These are phyloP conservation scores for Artomyces pyxidatus DNA, from an alignment of 768 basidiomycete species.

Conservation along the genomic window DNA sequence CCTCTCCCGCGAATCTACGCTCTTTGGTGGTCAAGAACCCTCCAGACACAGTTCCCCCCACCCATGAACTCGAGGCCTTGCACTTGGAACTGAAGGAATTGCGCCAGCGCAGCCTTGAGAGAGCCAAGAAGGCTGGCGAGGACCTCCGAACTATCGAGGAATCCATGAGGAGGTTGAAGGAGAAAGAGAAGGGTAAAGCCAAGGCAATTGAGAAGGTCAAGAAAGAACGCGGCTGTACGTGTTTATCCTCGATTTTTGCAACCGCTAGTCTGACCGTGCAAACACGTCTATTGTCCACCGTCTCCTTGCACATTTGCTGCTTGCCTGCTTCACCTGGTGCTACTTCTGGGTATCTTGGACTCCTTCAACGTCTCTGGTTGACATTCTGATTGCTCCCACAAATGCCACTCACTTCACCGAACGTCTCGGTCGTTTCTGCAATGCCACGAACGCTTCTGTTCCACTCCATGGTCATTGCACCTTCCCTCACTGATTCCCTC, in stretches of 20 bases:
- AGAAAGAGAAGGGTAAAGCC: constrained; percentile 67
- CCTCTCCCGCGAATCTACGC: constrained; percentile 39
- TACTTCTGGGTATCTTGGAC: too few relatives aligned
- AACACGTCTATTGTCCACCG: constrained; percentile 12
- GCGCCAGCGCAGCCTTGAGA: constrained; percentile 46
- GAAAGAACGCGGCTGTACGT: constrained; percentile 72
- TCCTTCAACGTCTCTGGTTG: too few relatives aligned
- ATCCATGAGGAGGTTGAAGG: constrained; percentile 68
- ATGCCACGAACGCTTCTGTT: too few relatives aligned
- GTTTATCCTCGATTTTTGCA: constrained; percentile 13
- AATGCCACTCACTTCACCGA: too few relatives aligned
- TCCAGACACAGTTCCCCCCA: constrained; percentile 59
- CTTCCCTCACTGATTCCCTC: too few relatives aligned
- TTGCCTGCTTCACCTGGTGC: constrained; percentile 2
- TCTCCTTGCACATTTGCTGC: constrained; percentile 4
- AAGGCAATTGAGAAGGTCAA: constrained; percentile 65
- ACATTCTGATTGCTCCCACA: too few relatives aligned
- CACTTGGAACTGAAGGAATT: constrained; percentile 52
- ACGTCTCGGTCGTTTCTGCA: too few relatives aligned
- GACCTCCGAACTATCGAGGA: constrained; percentile 70
- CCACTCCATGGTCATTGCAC: too few relatives aligned
- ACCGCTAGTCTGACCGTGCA: constrained; percentile 7
- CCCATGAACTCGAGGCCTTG: constrained; percentile 62
- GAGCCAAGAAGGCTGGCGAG: constrained; percentile 66
- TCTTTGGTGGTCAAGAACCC: constrained; percentile 57